These are phyloP conservation scores for Pisolithus thermaeus DNA, from an alignment of 1,284 basidiomycete genomes.

Conservation along the genomic window DNA sequence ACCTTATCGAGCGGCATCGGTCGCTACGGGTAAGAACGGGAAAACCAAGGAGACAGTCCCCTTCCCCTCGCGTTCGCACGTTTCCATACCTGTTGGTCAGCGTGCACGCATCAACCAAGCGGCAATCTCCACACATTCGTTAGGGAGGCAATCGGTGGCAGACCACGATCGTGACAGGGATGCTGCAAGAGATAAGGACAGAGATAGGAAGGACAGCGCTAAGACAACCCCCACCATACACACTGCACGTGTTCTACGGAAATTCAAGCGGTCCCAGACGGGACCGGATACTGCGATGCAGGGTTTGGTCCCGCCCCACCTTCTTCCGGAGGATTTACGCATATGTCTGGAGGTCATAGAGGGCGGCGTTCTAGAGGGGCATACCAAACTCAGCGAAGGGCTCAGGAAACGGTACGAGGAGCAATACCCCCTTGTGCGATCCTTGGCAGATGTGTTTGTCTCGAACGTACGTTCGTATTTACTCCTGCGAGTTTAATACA, in stretches of 20 bases:
- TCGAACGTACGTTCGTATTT: conserved; percentile 64
- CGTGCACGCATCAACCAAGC: conserved; percentile 39
- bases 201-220: conserved; percentile 45
- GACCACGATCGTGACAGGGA: conserved; percentile 46
- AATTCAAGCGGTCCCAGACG: conserved; percentile 59
- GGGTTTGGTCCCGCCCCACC: conserved; percentile 59
- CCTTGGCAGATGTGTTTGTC: conserved; percentile 89
- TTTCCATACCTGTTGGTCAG: conserved; percentile 69
- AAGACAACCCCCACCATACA: conserved; percentile 36
- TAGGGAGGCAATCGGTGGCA: conserved; percentile 57
- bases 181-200: conserved; percentile 41
- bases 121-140: conserved; percentile 60
- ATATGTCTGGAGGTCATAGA: conserved; percentile 83
- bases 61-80: conserved; percentile 74
- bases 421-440: conserved; percentile 87
- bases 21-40: conserved; percentile 33
- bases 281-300: conserved; percentile 41
- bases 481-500: conserved; percentile 5
- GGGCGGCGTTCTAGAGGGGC: conserved; percentile 80
- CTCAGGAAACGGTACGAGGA: conserved; percentile 86
- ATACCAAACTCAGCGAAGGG: conserved; percentile 75
- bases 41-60: conserved; percentile 43
- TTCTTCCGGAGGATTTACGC: conserved; percentile 80
- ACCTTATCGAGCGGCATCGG: conserved; percentile 60
- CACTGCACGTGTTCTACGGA: conserved; percentile 53